Conservation (phyloP, 805 yeast genomes). For the Candida jianshihensis region DNA sequence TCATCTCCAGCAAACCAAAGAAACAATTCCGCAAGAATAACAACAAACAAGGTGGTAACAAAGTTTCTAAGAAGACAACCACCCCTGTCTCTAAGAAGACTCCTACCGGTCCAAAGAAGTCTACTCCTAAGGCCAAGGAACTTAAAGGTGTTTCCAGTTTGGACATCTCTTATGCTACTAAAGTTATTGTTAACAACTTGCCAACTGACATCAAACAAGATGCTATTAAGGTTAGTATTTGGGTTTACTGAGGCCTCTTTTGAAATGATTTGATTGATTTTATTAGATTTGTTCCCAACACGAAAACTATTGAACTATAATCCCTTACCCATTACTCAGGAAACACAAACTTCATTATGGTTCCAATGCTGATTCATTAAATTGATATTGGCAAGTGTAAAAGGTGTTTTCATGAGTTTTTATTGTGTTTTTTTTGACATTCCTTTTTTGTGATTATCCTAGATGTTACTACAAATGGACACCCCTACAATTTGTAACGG, state of each 20-base stretch:
- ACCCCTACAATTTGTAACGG: too few species aligned
- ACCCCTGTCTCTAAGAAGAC: constrained; percentile 17
- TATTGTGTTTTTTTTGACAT: background rate
- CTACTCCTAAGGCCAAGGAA: constrained; percentile 7
- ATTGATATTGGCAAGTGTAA: background rate
- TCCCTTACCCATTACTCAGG: background rate
- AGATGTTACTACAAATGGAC: too few species aligned
- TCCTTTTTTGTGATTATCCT: background rate
- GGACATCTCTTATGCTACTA: constrained; percentile 57
- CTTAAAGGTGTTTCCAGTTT: constrained; percentile 19
- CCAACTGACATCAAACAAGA: constrained; percentile 82
- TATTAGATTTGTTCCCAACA: background rate
- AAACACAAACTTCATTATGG: too few species aligned
- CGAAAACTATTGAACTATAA: background rate
- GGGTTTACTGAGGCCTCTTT: too few species aligned
- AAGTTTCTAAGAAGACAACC: constrained; percentile 18
- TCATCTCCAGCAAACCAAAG: constrained; percentile 60
- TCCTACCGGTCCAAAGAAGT: constrained; percentile 15
- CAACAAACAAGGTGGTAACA: constrained; percentile 16
- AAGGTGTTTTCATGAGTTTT: background rate
- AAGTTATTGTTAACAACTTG: constrained; percentile 78
- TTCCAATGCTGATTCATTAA: background rate
- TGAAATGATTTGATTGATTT: background rate
- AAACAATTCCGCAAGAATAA: constrained; percentile 26
- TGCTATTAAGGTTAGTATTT: constrained; percentile 53